Evolutionary conservation across 306 rosid species (phyloP), one percentile per base, ranked within the genome.

Genomic region (Vachellia pachyceras): DNA sequence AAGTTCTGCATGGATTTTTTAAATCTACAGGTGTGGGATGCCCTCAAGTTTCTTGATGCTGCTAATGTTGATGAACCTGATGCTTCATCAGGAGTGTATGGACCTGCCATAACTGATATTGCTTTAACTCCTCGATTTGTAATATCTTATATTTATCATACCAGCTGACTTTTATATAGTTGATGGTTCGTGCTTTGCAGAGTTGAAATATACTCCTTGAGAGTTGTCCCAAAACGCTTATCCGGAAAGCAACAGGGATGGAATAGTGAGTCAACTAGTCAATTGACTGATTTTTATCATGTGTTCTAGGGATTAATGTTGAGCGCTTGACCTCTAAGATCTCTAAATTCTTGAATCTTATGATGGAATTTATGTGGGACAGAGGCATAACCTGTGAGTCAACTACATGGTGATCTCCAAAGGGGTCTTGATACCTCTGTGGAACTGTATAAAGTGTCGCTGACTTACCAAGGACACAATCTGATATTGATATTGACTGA

Each of bases 21-120:
- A 52, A 58, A 60, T 71, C 79, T 69, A 9, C 68, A 92, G 94
- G 94, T 89, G 71, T 92, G 97, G 92, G 85, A 89, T 84, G 94
- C 97, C 46, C 90, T 92, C 74, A 88, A 90, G 88, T 61, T 92
- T 86, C 89, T 92, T 72, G 97, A 92, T 75, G 97, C 94, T 79
- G 94, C 97, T 52, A 86, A 90, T 80, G 54, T 90, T 78, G 87
- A 90, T 77, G 69, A 79, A 8, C 94, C 97, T 22, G 85, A 86
- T 54, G 80, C 82, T 77, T 92, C 91, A n/a, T 75, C 77, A 0
- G 89, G 47, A 70, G 80, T 92, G 92, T 90, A 86, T 77, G 78
- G 35, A 54, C 72, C 57, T 69, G 44, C 18, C 36, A 8, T 15
- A n/a, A 13, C 22, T 25, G 44, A 40, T 10, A 35, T 12, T 69